These are phyloP conservation scores for Pseudevernia furfuracea DNA, from an alignment of 495 filamentous ascomycete species.

Conservation along the genomic window DNA sequence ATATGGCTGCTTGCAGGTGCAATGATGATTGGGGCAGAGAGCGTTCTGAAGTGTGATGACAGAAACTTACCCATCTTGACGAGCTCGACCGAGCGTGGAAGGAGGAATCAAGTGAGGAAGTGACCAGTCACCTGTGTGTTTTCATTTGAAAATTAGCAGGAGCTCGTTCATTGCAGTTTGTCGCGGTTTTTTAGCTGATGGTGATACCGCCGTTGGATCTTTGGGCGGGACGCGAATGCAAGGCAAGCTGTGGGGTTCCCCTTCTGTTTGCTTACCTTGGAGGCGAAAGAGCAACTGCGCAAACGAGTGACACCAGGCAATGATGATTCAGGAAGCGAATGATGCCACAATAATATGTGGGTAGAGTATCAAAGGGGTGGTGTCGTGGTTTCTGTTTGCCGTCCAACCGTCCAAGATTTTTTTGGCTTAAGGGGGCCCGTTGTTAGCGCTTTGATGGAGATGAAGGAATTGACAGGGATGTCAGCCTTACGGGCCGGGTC, in stretches of 20 bases:
- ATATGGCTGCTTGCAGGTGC: not conserved
- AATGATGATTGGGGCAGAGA: not conserved
- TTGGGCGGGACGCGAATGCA: conserved; percentile 3
- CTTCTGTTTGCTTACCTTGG: not conserved
- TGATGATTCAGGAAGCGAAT: not conserved
- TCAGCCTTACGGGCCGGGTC: not conserved
- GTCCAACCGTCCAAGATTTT: conserved; percentile 1
- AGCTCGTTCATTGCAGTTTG: not conserved
- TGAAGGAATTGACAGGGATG: not conserved
- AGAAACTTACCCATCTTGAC: conserved; percentile 15
- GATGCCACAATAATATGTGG: not conserved
- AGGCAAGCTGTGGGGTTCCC: not conserved
- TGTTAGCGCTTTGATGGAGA: not conserved
- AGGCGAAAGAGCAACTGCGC: not conserved
- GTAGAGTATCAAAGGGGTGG: not conserved
- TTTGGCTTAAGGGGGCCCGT: not conserved
- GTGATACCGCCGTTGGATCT: not conserved
- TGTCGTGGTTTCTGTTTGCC: not conserved
- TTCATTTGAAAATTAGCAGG: conserved; percentile 5
- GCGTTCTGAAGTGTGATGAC: not conserved
- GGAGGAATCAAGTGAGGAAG: conserved; percentile 6
- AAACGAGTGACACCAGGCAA: conserved; percentile 3
- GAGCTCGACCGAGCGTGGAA: conserved; percentile 4
- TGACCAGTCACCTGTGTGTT: not conserved
- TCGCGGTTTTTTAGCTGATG: too few species aligned